Evolutionary conservation across 148 eudicot genomes (phyloP).

Genomic region (Silene uniflora): DNA sequence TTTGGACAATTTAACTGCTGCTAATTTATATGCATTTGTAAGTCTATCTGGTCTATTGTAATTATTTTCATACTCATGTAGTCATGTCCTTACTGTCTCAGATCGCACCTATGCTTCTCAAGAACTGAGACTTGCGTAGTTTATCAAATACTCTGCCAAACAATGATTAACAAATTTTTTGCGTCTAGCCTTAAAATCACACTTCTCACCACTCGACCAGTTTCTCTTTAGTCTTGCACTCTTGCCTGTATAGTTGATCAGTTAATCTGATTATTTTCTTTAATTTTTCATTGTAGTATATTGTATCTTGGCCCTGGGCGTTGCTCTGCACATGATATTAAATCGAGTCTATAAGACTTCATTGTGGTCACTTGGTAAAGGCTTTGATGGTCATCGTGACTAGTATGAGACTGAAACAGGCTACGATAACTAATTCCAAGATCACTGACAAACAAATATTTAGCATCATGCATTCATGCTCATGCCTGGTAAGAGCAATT

Average conservation of each 20-base stretch:
- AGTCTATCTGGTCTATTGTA: neutral
- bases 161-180: neutral
- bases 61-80: slow-evolving; percentile 2
- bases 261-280: neutral
- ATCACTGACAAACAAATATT: neutral
- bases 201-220: slow-evolving; percentile 6
- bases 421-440: neutral
- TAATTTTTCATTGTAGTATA: neutral
- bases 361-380: neutral
- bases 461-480: neutral
- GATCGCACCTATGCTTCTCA: neutral
- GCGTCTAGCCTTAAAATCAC: neutral
- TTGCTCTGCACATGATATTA: neutral
- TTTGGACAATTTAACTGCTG: neutral
- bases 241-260: neutral
- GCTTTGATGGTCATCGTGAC: neutral
- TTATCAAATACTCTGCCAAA: neutral
- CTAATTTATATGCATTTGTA: slow-evolving; percentile 8
- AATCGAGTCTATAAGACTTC: neutral
- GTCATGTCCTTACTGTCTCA: neutral
- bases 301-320: neutral
- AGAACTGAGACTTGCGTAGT: neutral
- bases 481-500: no score
- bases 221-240: no score
- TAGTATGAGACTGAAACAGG: neutral